Base-by-base conservation (phyloP, 108 stramenopile species). In the Craspedostauros australis region DNA sequence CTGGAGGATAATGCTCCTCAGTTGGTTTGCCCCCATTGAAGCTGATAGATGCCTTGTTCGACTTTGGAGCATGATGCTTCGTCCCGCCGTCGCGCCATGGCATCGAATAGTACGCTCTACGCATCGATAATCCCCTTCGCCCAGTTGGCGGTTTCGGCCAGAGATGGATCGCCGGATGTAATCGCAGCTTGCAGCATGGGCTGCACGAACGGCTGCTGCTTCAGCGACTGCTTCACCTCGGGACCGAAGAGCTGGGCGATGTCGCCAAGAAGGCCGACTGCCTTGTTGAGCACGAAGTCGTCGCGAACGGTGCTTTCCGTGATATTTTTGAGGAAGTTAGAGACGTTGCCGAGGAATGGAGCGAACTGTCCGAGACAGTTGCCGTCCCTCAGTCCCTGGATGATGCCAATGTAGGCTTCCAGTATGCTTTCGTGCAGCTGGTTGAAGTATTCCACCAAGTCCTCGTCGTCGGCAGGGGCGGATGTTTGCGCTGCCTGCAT, bases 361-460 rank as follows among this genome's bases (percentile, higher is more conserved):
- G 67, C 24, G 33, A 94, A 71, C 18, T 79, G 34, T 16, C 73
- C 58, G 19, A 84, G 53, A 43, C 75, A 62, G 18, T 72, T 65
- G 9, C 88, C 91, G 33, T 84, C 91, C 43, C 75, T 61, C 6
- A 96, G 70, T 15, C 93, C 95, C 60, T 95, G 90, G 16, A 96
- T 64, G 55, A 98, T 95, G 4, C 96, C 96, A 18, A 91, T 93
- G 71, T 95, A 98, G 2, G 94, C 97, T 57, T 98, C 97, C 44
- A 98, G 71, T 22, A 98, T 86, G 32, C 80, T 70, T 53, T 91
- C 88, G 24, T 96, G 77, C 21, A 98, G 68, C 20, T 50, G 45
- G 57, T 96, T 96, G 50, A 98, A 76, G 57, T 94, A 96, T 30
- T 93, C 93, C 42, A 97, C 90, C 55, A 97, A 63, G 25, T 98